These are phyloP conservation scores for Phytophthora pisi DNA, from an alignment of 352 stramenopile genomes.

Conservation along the genomic window DNA sequence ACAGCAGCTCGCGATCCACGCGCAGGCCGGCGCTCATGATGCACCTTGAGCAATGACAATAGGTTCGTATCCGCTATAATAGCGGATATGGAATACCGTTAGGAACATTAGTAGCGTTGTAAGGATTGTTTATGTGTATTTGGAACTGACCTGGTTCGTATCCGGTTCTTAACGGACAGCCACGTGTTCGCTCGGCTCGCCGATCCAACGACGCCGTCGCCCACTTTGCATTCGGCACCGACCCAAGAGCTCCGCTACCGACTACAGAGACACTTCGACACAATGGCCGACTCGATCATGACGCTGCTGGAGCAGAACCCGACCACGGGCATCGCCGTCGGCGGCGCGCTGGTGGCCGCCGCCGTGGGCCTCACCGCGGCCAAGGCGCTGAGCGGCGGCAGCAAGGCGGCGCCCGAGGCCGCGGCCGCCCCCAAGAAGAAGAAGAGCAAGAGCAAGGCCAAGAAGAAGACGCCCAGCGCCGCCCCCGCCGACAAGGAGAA, in stretches of 20 bases:
- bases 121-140: not conserved
- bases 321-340: conserved; percentile 65
- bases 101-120: too few relatives aligned
- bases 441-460: conserved; percentile 62
- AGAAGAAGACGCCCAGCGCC: conserved; percentile 51
- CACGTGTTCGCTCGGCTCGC: not conserved
- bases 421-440: conserved; percentile 49
- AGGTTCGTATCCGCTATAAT: not conserved
- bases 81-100: not conserved
- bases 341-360: conserved; percentile 67
- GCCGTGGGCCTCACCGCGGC: conserved; percentile 72
- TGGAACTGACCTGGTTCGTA: not conserved
- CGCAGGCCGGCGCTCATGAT: conserved; percentile 37
- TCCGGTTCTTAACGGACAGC: not conserved
- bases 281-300: conserved; percentile 71
- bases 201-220: conserved; percentile 18
- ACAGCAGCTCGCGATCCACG: conserved; percentile 69
- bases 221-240: not conserved
- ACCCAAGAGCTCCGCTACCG: too few relatives aligned
- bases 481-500: conserved; percentile 36
- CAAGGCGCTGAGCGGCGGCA: conserved; percentile 53
- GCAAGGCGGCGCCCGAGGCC: conserved; percentile 35
- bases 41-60: not conserved
- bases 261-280: too few relatives aligned
- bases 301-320: conserved; percentile 70